Base-by-base conservation (phyloP, 108 stramenopile genomes). In the Chaetoceros muelleri region DNA sequence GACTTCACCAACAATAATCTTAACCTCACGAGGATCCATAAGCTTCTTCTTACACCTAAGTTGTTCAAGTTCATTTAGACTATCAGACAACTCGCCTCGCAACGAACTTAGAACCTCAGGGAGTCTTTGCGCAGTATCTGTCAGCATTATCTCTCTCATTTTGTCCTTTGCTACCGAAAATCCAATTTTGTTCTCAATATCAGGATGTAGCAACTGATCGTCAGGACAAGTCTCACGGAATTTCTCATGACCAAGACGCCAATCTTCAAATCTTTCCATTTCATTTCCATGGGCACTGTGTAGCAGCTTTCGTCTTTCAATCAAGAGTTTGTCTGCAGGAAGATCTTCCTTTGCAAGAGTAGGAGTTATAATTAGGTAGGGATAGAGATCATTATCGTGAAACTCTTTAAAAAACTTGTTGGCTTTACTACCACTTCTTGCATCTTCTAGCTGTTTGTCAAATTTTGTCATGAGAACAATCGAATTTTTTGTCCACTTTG, bases 401-500 rank as follows among this genome's bases (percentile, higher is more conserved):
- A 74, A 86, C 48, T 86, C 80, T 2, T 62, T 17, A 51, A 86
- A 86, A 56, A 86, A 86, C 2, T 73, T 66, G 52, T 86, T 86
- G 20, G 81, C 76, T 56, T 86, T 86, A 58, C 62, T 78, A 2
- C 72, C 75, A 46, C 70, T 76, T 23, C 76, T 63, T 3, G 76
- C 44, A 73, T 86, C 81, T 0, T 73, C 76, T 1, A 80, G 64
- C 30, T 86, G 73, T 29, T 80, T 86, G 55, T 86, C 85, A 54
- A 80, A 86, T 51, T 86, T 86, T 18, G 81, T 82, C 85, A 86
- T 86, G 10, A 86, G 46, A 24, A 86, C 69, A 48, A 78, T 86
- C 2, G 81, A 74, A 57, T 76, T 57, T 3, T 69, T 24, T 10
- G 63, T 73, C 85, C 85, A 86, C 44, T 75, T 62, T 2, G 64